These are phyloP conservation scores for Euclidium syriacum DNA, from an alignment of 345 rosid genomes.

Conservation along the genomic window DNA sequence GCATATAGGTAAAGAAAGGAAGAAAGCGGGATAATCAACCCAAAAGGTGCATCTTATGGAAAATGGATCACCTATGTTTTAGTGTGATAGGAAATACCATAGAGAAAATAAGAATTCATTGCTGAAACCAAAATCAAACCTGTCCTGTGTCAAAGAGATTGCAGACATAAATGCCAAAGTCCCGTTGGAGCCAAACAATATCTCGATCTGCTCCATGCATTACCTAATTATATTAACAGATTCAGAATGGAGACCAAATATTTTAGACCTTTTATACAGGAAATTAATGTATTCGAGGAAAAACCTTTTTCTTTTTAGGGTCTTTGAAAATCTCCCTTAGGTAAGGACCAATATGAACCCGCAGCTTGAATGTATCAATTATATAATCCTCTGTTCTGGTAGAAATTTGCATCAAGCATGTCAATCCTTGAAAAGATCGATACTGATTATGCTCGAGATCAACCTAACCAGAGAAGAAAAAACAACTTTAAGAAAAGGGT, in stretches of 20 bases:
- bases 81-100: not conserved
- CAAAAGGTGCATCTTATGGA: not conserved
- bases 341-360: slow-evolving; percentile 79
- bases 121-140: slow-evolving; percentile 39
- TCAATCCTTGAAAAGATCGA: slow-evolving; percentile 96
- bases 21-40: not conserved
- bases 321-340: slow-evolving; percentile 94
- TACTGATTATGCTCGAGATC: slow-evolving; percentile 98
- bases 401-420: slow-evolving; percentile 99
- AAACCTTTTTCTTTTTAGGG: slow-evolving; percentile 87
- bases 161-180: slow-evolving; percentile 94
- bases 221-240: slow-evolving; percentile 48
- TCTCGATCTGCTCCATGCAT: slow-evolving; percentile 99
- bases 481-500: slow-evolving; percentile 6
- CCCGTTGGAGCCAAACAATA: slow-evolving; percentile 94
- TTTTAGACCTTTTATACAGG: not conserved
- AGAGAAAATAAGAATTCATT: not conserved
- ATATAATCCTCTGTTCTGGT: slow-evolving; percentile 90
- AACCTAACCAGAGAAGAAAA: slow-evolving; percentile 49
- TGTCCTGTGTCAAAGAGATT: slow-evolving; percentile 99
- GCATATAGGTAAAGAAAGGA: not conserved
- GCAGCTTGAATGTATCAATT: slow-evolving; percentile 82
- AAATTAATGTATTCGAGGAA: slow-evolving; percentile 1
- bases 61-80: not conserved
- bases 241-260: slow-evolving; percentile 24